Evolutionary conservation across 2,329 filamentous ascomycete species (phyloP).

Genomic region (Aspergillus nomiae): DNA sequence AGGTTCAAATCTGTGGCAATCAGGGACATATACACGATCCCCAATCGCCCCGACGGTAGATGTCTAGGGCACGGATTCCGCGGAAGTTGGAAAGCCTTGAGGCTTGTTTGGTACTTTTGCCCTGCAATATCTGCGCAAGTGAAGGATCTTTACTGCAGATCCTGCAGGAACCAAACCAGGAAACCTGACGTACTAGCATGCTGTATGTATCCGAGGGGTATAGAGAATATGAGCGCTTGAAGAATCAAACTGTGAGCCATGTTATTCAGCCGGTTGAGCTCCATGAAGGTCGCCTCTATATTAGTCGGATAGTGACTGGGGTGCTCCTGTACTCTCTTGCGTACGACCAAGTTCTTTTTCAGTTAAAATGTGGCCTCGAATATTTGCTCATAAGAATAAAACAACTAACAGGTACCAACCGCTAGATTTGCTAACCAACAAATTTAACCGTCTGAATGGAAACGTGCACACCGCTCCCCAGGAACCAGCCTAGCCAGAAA

Average conservation of each 20-base stretch:
- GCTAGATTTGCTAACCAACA: no score
- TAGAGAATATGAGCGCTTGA: not conserved
- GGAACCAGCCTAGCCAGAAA: no score
- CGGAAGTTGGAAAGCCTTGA: not conserved
- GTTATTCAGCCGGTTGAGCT: no score
- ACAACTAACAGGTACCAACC: no score
- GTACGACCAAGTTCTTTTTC: not conserved
- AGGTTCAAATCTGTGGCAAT: not conserved
- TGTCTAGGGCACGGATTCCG: not conserved
- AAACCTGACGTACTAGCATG: not conserved
- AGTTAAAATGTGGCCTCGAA: not conserved
- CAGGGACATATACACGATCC: not conserved
- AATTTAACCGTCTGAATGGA: no score
- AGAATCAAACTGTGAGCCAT: not conserved
- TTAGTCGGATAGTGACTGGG: not conserved
- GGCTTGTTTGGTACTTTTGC: not conserved
- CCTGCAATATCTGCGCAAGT: not conserved
- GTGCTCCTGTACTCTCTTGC: not conserved
- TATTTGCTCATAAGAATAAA: no score
- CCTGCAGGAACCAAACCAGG: not conserved
- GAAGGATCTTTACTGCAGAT: not conserved
- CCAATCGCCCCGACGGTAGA: not conserved
- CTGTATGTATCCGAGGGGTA: not conserved
- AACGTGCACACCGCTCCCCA: no score
- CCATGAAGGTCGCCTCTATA: not conserved